These are phyloP conservation scores for Phanerochaete carnosa DNA, from an alignment of 768 basidiomycete genomes.

Conservation along the genomic window DNA sequence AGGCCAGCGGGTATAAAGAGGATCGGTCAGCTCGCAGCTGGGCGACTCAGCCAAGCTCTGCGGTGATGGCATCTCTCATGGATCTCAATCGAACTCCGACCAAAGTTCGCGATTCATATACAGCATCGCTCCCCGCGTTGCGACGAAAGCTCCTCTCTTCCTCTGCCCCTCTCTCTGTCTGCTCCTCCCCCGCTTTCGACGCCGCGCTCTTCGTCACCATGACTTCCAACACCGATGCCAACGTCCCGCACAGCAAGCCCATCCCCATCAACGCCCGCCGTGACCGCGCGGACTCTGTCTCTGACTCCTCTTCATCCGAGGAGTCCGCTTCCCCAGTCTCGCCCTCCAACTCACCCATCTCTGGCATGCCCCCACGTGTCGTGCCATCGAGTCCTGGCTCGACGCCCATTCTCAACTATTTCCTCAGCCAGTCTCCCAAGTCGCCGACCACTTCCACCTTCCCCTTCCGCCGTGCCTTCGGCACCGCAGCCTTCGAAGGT, in stretches of 20 bases:
- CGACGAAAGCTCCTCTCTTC: slow-evolving; percentile 3
- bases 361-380: slow-evolving; percentile 38
- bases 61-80: neutral
- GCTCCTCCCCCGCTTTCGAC: neutral
- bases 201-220: slow-evolving; percentile 10
- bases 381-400: slow-evolving; percentile 51
- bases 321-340: slow-evolving; percentile 53
- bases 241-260: slow-evolving; percentile 55
- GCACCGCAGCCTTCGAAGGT: slow-evolving; percentile 65
- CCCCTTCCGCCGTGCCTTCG: slow-evolving; percentile 56
- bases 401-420: slow-evolving; percentile 72
- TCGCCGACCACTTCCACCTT: slow-evolving; percentile 41
- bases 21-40: neutral
- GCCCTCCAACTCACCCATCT: slow-evolving; percentile 33
- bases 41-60: neutral
- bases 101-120: slow-evolving; percentile 6
- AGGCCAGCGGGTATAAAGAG: neutral
- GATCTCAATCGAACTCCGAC: slow-evolving; percentile 6
- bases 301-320: slow-evolving; percentile 43
- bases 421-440: slow-evolving; percentile 60
- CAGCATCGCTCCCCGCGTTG: neutral
- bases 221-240: slow-evolving; percentile 25
- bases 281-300: slow-evolving; percentile 59
- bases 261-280: slow-evolving; percentile 57
- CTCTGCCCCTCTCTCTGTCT: neutral